phyloP scores from a whole-genome alignment of 2,329 filamentous ascomycete genomes.

The Cladosporium sp. region DNA sequence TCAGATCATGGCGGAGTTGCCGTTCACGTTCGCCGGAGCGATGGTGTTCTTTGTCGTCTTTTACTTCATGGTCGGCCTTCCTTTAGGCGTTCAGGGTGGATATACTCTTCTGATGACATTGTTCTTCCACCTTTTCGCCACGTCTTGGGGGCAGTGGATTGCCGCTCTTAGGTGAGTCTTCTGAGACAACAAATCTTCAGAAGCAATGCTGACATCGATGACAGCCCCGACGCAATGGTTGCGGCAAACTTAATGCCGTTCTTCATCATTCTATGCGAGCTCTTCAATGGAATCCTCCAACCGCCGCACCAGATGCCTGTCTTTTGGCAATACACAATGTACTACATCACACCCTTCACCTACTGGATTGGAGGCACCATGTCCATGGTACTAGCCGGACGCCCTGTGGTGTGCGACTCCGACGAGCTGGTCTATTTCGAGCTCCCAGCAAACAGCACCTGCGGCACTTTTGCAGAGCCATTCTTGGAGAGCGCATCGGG shows the following conservation, averaged over 20 bases:
- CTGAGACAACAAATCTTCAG: background rate
- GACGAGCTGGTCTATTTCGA: background rate
- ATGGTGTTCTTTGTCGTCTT: slow-evolving; percentile 16
- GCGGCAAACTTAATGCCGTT: background rate
- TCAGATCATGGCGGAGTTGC: background rate
- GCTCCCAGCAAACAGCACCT: background rate
- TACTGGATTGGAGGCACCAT: background rate
- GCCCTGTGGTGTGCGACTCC: background rate
- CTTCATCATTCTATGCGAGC: background rate
- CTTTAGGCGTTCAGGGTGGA: slow-evolving; percentile 1
- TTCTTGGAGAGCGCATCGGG: background rate
- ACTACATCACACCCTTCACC: background rate
- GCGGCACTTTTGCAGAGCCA: background rate
- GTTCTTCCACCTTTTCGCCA: background rate
- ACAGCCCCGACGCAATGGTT: background rate
- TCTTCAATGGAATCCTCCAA: background rate
- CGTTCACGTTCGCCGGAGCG: background rate
- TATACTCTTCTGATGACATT: background rate
- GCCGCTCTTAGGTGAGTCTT: background rate
- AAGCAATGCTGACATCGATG: background rate
- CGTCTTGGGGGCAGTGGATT: background rate
- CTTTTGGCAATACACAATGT: background rate
- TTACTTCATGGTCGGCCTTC: slow-evolving; percentile 19
- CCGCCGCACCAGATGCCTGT: background rate
- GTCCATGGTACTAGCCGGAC: background rate